Base-by-base conservation (phyloP, 1,139 yeast genomes). In the Yamadazyma blattariae region DNA sequence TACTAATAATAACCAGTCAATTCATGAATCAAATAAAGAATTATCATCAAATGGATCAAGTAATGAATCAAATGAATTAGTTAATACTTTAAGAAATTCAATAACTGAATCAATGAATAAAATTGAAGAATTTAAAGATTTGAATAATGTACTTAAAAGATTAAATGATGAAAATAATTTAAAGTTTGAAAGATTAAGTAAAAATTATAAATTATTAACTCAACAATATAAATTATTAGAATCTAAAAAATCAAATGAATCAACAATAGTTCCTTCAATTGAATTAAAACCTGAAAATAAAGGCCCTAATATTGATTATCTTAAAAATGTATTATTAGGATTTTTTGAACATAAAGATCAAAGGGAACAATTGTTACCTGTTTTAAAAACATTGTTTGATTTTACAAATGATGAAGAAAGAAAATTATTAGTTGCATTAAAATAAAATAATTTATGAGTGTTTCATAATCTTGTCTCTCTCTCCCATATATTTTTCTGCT, bases 271-370 rank as follows among this genome's bases (percentile, higher is more conserved):
- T 3, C 24, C 14, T 11, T 29, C 20, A n/a, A 15, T 15, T 5
- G 31, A 25, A 11, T 28, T n/a, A 11, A 22, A 15, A 16, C 12
- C 34, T 2, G 23, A 20, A 10, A 30, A 16, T 9, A 29, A 29
- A 14, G 33, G 31, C 5, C 35, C 35, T 2, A 68, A 82, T 50
- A 67, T 82, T 20, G 87, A 92, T 14, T 92, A 92, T 55, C 72
- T 89, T 36, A 86, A 85, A 55, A 92, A 92, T 54, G 97, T 92
- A 2, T 60, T 92, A 14, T 63, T 92, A 7, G 97, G 97, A 2
- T 92, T 84, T 56, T 61, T 92, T 42, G 97, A 90, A 52, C 96
- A 87, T 52, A 85, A 75, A 50, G 97, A 90, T n/a, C 97, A 90
- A 57, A 70, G 97, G 36, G 79, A 73, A 24, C 87, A 82, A 55